These are phyloP conservation scores for Syzygium syzygioides DNA, from an alignment of 441 rosid species.

Conservation along the genomic window DNA sequence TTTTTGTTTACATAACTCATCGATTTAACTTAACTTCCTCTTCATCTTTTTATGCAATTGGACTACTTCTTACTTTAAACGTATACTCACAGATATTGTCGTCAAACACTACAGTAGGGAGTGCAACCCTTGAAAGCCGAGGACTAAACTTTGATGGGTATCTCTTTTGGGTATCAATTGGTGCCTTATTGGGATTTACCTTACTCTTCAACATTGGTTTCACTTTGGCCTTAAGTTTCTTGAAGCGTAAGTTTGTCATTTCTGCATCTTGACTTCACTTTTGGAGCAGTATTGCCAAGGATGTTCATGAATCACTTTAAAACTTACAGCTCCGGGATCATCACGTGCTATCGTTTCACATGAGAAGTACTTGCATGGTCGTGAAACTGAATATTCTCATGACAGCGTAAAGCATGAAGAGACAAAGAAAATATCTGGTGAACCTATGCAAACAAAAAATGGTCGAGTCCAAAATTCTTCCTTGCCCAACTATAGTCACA, in stretches of 20 bases:
- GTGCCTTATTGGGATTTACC: constrained; percentile 1
- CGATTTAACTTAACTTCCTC: not conserved
- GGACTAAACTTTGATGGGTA: not conserved
- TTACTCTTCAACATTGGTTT: not conserved
- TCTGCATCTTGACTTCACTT: not conserved
- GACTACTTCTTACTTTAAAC: not conserved
- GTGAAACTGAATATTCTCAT: not conserved
- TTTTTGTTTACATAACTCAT: not conserved
- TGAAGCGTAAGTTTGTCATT: not conserved
- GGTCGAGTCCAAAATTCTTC: not conserved
- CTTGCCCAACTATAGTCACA: not conserved
- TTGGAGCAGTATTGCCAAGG: not conserved
- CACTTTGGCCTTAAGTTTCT: not conserved
- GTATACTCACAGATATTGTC: not conserved
- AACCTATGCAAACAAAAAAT: not conserved
- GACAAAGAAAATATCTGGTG: not conserved
- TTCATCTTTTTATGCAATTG: not conserved
- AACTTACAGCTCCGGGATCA: not conserved
- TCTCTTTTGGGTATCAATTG: not conserved
- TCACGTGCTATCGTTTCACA: not conserved
- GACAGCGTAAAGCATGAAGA: not conserved
- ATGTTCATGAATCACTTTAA: not conserved
- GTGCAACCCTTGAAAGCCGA: not conserved
- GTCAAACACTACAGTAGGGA: not conserved
- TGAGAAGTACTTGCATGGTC: not conserved